Evolutionary conservation across 1,284 basidiomycete genomes (phyloP), one percentile per base, ranked within the genome.

Genomic region (Rhodotorula sp.): DNA sequence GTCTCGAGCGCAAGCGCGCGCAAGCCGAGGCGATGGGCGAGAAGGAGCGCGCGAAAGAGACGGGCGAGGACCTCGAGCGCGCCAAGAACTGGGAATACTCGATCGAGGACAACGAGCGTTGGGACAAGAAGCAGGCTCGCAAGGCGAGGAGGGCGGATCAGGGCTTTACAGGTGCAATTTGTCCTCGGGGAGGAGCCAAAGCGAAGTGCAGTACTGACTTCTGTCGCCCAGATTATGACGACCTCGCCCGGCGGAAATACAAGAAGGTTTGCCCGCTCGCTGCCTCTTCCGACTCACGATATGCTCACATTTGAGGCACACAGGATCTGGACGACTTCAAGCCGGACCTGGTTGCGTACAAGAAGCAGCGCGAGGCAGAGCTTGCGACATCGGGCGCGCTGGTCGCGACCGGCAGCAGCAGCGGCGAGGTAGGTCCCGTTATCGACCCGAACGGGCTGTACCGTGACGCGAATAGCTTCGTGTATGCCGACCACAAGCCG

Each of bases 41-140:
- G 74, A 94, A 95, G 82, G 88, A 91, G 5, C 92, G 96, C 76
- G 92, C 94, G 0, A 89, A 90, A 79, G 94, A 94, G 72, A 84
- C 86, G 1, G 96, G 95, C 22, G 92, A 85, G 76, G 86, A 88
- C 79, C 76, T 86, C 29, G 86, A 87, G 78, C 84, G 94, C 68
- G 86, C 88, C 79, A 92, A 92, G 85, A 92, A 93, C 79, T 96
- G 93, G 93, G 89, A 92, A 78, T 97, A 91, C 84, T 91, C 89
- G 34, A 90, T 97, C 67, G 94, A 97, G 83, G 93, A 97, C 82
- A 95, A 94, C 78, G 93, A 97, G 78, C 84, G 87, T 73, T 95
- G 95, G 96, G 92, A 95, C 84, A 90, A 90, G 84, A 94, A 94
- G 83, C 82, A 87, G 76, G 88, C 87, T 50, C 82, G 89, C 76